Conservation (phyloP, 176 grass and related monocot species). For the Thinopyrum elongatum region DNA sequence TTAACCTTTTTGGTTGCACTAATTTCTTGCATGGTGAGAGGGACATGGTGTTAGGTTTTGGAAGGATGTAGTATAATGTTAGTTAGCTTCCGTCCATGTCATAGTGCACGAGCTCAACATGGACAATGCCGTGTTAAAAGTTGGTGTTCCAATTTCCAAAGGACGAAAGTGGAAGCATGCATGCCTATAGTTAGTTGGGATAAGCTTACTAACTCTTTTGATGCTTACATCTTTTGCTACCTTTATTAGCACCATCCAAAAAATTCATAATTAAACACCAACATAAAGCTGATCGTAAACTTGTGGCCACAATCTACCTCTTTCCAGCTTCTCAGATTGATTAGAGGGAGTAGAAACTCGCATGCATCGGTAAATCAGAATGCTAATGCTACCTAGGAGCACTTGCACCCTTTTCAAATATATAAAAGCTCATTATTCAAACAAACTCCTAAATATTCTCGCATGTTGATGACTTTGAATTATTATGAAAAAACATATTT, state of each 20-base stretch:
- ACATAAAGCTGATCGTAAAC: background rate
- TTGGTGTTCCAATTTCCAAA: background rate
- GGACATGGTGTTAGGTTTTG: background rate
- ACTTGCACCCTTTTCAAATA: too few relatives aligned
- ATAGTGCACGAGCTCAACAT: conserved; percentile 12
- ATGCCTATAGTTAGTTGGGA: background rate
- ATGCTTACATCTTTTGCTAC: background rate
- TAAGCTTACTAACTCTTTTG: background rate
- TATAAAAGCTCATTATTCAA: too few relatives aligned
- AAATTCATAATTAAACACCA: background rate
- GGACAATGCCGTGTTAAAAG: conserved; percentile 13
- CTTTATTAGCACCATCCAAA: background rate
- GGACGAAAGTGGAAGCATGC: conserved; percentile 10
- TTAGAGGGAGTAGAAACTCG: too few relatives aligned
- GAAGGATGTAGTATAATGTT: background rate
- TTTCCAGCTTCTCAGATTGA: too few relatives aligned
- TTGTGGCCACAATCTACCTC: too few relatives aligned
- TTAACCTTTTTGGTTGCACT: background rate
- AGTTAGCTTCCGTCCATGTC: conserved; percentile 11
- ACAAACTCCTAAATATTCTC: too few relatives aligned
- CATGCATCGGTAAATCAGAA: too few relatives aligned
- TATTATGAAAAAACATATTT: too few relatives aligned
- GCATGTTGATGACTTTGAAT: too few relatives aligned
- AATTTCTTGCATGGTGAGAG: background rate
- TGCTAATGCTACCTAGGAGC: too few relatives aligned